Percentiles rank a stretch among this genome's conserved stretches.
Conservation (phyloP, 495 filamentous ascomycete genomes). For the Aspergillus bridgeri region DNA sequence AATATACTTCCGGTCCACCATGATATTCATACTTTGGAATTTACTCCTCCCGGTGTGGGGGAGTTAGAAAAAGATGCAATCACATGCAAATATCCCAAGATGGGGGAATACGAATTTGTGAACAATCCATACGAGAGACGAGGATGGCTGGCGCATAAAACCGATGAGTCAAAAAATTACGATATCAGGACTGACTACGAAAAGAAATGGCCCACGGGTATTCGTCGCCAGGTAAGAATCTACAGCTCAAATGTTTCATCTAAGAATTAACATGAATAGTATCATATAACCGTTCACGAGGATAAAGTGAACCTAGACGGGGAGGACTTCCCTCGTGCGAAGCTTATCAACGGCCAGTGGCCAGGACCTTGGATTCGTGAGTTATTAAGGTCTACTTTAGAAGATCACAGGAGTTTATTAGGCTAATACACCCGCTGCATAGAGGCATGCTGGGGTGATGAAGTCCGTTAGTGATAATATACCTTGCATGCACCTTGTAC, state of each 20-base stretch:
- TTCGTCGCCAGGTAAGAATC: neutral
- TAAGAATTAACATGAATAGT: neutral
- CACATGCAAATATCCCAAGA: neutral
- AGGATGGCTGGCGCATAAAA: neutral
- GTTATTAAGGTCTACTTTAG: neutral
- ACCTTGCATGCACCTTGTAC: neutral
- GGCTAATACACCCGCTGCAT: neutral
- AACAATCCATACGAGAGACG: neutral
- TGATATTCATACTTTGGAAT: neutral
- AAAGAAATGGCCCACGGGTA: neutral
- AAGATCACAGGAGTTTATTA: neutral
- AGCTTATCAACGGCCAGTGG: constrained; percentile 62
- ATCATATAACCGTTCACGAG: neutral
- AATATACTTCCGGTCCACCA: neutral
- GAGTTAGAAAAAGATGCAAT: neutral
- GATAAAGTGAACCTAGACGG: neutral
- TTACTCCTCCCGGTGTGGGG: neutral
- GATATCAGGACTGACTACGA: neutral
- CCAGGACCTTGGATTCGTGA: constrained; percentile 49
- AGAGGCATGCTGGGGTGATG: constrained; percentile 18
- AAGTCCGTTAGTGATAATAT: neutral
- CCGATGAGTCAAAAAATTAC: neutral
- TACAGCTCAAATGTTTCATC: no score
- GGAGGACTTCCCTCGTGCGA: neutral
- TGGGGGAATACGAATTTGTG: neutral